Evolutionary conservation across 2,329 filamentous ascomycete genomes (phyloP).

Genomic region (Xylariaceae sp.): DNA sequence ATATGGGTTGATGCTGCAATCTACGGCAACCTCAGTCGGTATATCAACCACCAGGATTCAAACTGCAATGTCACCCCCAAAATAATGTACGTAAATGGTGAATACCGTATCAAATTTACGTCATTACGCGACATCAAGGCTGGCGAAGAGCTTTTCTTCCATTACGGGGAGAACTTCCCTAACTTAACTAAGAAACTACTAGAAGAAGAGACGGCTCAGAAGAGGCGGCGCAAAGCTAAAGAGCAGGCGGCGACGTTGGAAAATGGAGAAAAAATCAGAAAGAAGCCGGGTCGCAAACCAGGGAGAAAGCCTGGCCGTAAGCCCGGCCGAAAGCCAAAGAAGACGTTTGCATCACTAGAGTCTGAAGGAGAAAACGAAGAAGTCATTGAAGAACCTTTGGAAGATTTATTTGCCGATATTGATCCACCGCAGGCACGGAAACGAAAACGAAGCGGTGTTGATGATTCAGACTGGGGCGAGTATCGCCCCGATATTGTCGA

Average conservation of each 20-base stretch:
- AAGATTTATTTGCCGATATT: slow-evolving; percentile 34
- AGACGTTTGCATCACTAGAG: slow-evolving; percentile 38
- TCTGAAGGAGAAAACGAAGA: slow-evolving; percentile 38
- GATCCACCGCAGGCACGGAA: slow-evolving; percentile 31
- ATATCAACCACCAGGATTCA: slow-evolving; percentile 76
- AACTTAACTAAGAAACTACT: slow-evolving; percentile 62
- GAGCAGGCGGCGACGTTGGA: slow-evolving; percentile 33
- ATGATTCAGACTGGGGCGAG: slow-evolving; percentile 38
- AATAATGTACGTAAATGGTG: slow-evolving; percentile 75
- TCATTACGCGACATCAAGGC: slow-evolving; percentile 69
- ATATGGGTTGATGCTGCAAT: slow-evolving; percentile 76
- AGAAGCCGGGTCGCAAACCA: slow-evolving; percentile 40
- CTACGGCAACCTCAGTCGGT: slow-evolving; percentile 80
- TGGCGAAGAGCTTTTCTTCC: slow-evolving; percentile 81
- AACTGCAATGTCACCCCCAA: slow-evolving; percentile 68
- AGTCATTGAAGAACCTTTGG: slow-evolving; percentile 28
- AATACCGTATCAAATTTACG: slow-evolving; percentile 77
- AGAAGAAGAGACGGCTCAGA: slow-evolving; percentile 49
- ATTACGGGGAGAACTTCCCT: slow-evolving; percentile 75
- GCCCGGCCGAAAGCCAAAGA: slow-evolving; percentile 40
- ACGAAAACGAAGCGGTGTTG: slow-evolving; percentile 34
- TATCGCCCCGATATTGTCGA: slow-evolving; percentile 34
- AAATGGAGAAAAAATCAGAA: slow-evolving; percentile 34
- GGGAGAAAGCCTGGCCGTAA: slow-evolving; percentile 39
- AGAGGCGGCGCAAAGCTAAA: slow-evolving; percentile 40